Evolutionary conservation across 352 stramenopile species (phyloP).

Genomic region (Phytopythium montanum): DNA sequence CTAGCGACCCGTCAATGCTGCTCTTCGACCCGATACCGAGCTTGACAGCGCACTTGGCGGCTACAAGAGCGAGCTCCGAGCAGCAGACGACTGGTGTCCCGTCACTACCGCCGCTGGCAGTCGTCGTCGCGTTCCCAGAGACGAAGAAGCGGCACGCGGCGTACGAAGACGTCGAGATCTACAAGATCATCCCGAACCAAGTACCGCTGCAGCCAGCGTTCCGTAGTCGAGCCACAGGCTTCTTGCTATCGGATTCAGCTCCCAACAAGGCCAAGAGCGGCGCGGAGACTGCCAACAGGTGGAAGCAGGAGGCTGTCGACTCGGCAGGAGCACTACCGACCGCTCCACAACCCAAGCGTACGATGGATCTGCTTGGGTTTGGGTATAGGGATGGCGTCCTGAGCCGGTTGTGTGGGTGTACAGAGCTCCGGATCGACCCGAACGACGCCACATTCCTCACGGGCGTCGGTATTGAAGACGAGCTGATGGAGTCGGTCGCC

Average conservation of each 20-base stretch:
- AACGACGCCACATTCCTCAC: conserved; percentile 77
- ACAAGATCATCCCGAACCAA: conserved; percentile 76
- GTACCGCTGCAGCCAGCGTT: conserved; percentile 51
- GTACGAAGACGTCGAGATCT: conserved; percentile 81
- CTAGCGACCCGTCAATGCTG: conserved; percentile 59
- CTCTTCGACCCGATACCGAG: conserved; percentile 66
- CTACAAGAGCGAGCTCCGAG: conserved; percentile 19
- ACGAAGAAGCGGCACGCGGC: conserved; percentile 53
- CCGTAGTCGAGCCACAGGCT: conserved; percentile 39
- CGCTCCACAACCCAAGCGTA: not conserved
- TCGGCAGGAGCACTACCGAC: not conserved
- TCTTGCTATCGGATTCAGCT: conserved; percentile 24
- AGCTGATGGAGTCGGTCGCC: conserved; percentile 23
- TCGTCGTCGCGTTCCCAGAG: conserved; percentile 61
- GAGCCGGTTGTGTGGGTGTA: not conserved
- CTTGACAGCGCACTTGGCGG: conserved; percentile 37
- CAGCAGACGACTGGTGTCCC: not conserved
- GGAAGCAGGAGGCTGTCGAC: not conserved
- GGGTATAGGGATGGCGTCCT: too few species aligned
- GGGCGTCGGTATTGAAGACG: conserved; percentile 65
- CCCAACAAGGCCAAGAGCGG: conserved; percentile 5
- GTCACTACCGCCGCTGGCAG: conserved; percentile 14
- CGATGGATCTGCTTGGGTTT: too few species aligned
- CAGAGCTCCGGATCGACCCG: conserved; percentile 35
- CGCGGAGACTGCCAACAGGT: not conserved